Percentiles rank a stretch among this genome's conserved stretches.
These are phyloP conservation scores for Fomitiporia mediterranea DNA, from an alignment of 1,284 basidiomycete genomes.

Conservation along the genomic window DNA sequence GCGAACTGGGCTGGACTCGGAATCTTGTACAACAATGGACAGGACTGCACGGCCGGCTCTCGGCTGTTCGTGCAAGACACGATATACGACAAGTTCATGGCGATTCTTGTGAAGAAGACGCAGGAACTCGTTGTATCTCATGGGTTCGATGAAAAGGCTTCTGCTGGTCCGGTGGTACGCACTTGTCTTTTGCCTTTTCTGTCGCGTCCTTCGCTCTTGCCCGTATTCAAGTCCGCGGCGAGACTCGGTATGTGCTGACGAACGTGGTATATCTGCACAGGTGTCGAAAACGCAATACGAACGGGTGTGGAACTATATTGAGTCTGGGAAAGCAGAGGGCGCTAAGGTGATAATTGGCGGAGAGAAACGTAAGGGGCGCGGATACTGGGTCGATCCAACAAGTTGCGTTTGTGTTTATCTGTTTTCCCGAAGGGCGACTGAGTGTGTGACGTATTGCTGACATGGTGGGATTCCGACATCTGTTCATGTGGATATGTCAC, in stretches of 20 bases:
- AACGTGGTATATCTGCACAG: slow-evolving; percentile 32
- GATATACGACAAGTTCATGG: slow-evolving; percentile 81
- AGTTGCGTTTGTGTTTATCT: slow-evolving; percentile 45
- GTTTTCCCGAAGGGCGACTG: not conserved
- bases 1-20: slow-evolving; percentile 84
- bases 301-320: slow-evolving; percentile 86
- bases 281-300: slow-evolving; percentile 86
- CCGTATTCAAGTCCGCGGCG: slow-evolving; percentile 12
- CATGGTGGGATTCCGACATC: not conserved
- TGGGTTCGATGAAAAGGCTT: slow-evolving; percentile 70
- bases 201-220: slow-evolving; percentile 1
- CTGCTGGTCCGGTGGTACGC: slow-evolving; percentile 77
- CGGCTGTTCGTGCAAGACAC: slow-evolving; percentile 80
- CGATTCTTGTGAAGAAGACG: slow-evolving; percentile 61
- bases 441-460: not conserved
- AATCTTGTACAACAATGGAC: slow-evolving; percentile 79
- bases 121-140: slow-evolving; percentile 73
- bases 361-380: slow-evolving; percentile 60
- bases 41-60: slow-evolving; percentile 87
- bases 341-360: slow-evolving; percentile 81
- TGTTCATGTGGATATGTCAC: not conserved
- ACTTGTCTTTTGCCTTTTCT: slow-evolving; percentile 13
- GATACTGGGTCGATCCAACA: slow-evolving; percentile 74
- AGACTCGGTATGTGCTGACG: not conserved
- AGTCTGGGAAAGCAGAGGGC: slow-evolving; percentile 80